Base-by-base conservation (phyloP, 192 early-diverging fungal species). In the Backusella tuberculispora region DNA sequence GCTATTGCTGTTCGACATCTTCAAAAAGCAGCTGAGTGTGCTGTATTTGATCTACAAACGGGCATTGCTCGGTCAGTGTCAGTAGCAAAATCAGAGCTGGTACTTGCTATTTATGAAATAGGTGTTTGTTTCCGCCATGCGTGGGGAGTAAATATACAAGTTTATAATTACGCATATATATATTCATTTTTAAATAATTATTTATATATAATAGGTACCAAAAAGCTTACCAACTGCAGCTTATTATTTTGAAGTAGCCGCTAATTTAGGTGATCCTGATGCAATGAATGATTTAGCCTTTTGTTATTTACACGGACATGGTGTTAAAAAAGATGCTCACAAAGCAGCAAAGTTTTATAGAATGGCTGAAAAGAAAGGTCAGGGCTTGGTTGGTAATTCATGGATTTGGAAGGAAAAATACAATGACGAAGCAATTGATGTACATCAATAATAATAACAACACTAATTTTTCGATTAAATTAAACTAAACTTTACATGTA, bases 321-420 rank as follows among this genome's bases (percentile, higher is more conserved):
- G 93, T 17, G 91, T 94, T 43, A 93, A 92, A 76, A 91, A 90
- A 72, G 89, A 92, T 76, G 89, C 88, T 89, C 83, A 78, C 77
- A 78, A 76, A 37, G 88, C 92, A 29, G 92, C 92, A 9, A 91
- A 94, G 69, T 92, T 90, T 75, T 94, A 91, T 64, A 84, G 92
- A 9, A 81, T 92, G 72, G 92, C 92, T 17, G 85, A 90, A 48
- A 83, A 81, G 43, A 88, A 92, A 72, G 92, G 91, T 3, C 75
- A 84, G 37, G 86, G 88, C 65, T 80, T 88, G 12, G 86, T 94
- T 74, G 91, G 92, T n/a, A 94, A 92, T 48, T 92, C 91, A 47
- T 94, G 92, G 92, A 94, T 94, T 38, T 94, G 87, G 76, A 94
- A 94, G 74, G 85, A 88, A 42, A 94, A 94, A 70, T 94, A 92